These are phyloP conservation scores for Fomes fomentarius DNA, from an alignment of 1,284 basidiomycete genomes.

Conservation along the genomic window DNA sequence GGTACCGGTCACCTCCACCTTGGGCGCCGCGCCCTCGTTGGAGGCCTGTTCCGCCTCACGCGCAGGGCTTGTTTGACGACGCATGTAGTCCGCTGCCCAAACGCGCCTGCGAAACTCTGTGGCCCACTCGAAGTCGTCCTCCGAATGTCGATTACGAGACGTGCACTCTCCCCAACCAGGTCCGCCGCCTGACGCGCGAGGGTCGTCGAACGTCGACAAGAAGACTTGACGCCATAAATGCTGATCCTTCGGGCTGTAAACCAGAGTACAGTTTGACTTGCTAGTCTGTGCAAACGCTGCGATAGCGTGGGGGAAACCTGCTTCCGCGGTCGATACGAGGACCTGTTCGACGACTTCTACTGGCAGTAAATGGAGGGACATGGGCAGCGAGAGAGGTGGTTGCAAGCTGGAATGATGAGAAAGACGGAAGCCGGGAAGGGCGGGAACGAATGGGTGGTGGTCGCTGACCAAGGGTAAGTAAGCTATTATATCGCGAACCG, in stretches of 20 bases:
- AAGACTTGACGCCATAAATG: slow-evolving; percentile 60
- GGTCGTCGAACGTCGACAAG: slow-evolving; percentile 53
- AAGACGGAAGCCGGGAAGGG: background rate
- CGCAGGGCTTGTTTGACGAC: slow-evolving; percentile 14
- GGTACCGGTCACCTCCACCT: background rate
- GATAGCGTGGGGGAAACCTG: slow-evolving; percentile 38
- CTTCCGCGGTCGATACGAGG: slow-evolving; percentile 39
- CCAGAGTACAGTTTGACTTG: slow-evolving; percentile 39
- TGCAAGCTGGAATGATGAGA: background rate
- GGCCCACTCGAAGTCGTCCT: slow-evolving; percentile 29
- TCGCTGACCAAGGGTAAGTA: background rate
- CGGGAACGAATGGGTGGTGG: background rate
- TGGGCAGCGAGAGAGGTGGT: background rate
- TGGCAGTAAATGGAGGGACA: slow-evolving; percentile 30
- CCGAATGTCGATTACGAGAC: background rate
- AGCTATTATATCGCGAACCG: background rate
- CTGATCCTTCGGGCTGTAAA: slow-evolving; percentile 45
- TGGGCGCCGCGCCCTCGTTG: background rate
- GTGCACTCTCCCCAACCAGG: slow-evolving; percentile 14
- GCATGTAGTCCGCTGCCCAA: slow-evolving; percentile 28
- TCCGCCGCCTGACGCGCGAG: slow-evolving; percentile 30
- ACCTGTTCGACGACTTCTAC: slow-evolving; percentile 49
- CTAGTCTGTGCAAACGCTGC: slow-evolving; percentile 49
- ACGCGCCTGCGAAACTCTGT: slow-evolving; percentile 27
- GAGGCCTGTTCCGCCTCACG: background rate